Conservation (phyloP, 2,329 filamentous ascomycete species). For the Fusarium xyrophilum region DNA sequence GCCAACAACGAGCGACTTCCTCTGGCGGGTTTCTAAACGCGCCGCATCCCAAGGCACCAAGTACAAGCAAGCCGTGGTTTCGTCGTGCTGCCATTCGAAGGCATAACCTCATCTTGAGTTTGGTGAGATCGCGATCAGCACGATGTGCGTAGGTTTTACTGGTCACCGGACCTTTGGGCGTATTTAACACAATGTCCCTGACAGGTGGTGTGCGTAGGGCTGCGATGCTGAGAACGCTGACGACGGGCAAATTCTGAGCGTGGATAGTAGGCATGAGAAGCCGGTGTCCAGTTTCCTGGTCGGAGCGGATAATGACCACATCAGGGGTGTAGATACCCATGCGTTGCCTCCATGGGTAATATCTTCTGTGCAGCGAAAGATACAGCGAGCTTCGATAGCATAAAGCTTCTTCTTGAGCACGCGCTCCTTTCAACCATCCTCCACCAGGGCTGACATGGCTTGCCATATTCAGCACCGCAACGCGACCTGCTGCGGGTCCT, state of each 20-base stretch:
- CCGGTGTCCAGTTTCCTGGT: slow-evolving; percentile 53
- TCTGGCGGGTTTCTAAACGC: slow-evolving; percentile 68
- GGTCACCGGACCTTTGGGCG: slow-evolving; percentile 35
- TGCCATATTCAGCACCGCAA: slow-evolving; percentile 73
- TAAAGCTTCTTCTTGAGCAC: slow-evolving; percentile 73
- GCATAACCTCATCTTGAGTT: slow-evolving; percentile 67
- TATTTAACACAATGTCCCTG: slow-evolving; percentile 23
- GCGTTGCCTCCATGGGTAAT: slow-evolving; percentile 61
- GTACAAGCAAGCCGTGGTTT: slow-evolving; percentile 64
- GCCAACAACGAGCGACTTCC: slow-evolving; percentile 69
- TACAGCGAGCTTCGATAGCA: slow-evolving; percentile 68
- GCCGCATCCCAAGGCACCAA: slow-evolving; percentile 74
- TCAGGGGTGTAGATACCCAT: slow-evolving; percentile 66
- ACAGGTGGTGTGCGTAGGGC: slow-evolving; percentile 55
- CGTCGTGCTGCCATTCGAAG: slow-evolving; percentile 65
- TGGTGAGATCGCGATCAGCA: slow-evolving; percentile 60
- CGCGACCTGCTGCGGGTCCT: slow-evolving; percentile 41
- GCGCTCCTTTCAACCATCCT: slow-evolving; percentile 66
- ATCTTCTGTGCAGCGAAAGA: slow-evolving; percentile 53
- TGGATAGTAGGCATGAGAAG: slow-evolving; percentile 51
- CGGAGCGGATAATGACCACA: slow-evolving; percentile 64
- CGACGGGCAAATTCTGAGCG: slow-evolving; percentile 53
- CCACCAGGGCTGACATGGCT: slow-evolving; percentile 65
- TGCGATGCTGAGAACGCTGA: slow-evolving; percentile 68
- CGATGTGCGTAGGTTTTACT: slow-evolving; percentile 50